These are phyloP conservation scores for Cercis canadensis DNA, from an alignment of 306 rosid genomes.

Conservation along the genomic window DNA sequence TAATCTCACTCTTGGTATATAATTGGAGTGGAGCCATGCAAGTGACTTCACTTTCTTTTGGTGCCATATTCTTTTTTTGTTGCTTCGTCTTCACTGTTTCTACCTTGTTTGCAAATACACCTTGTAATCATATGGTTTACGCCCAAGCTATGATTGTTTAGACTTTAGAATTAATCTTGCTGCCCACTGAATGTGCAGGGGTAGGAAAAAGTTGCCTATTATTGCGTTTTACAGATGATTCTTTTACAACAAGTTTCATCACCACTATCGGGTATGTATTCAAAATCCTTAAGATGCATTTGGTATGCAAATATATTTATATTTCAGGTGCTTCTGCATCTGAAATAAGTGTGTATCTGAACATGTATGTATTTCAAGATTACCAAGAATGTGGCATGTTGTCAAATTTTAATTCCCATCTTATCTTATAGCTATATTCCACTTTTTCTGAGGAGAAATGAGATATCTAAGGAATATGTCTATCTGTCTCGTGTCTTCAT, in stretches of 20 bases:
- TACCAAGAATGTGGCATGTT: too few relatives aligned
- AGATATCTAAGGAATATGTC: too few relatives aligned
- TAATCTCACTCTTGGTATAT: too few relatives aligned
- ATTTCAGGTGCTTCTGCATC: too few relatives aligned
- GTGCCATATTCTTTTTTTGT: not conserved
- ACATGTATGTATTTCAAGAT: too few relatives aligned
- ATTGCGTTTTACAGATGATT: conserved; percentile 44
- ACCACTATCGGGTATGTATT: conserved; percentile 40
- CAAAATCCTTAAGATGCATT: not conserved
- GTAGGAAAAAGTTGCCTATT: conserved; percentile 50
- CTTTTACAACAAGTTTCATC: conserved; percentile 45
- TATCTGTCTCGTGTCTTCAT: too few relatives aligned
- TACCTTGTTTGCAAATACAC: not conserved
- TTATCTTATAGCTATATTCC: too few relatives aligned
- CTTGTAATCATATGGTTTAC: not conserved
- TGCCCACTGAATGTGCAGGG: conserved; percentile 30
- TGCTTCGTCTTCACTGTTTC: not conserved
- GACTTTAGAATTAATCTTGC: too few relatives aligned
- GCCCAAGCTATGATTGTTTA: not conserved
- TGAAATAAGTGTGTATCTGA: too few relatives aligned
- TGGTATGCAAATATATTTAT: not conserved
- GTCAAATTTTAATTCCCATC: too few relatives aligned
- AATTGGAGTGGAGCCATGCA: too few relatives aligned
- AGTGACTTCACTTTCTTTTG: not conserved
- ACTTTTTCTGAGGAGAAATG: too few relatives aligned